Evolutionary conservation across 2,329 filamentous ascomycete genomes (phyloP), one percentile per base, ranked within the genome.

Genomic region (Fusarium odoratissimum): DNA sequence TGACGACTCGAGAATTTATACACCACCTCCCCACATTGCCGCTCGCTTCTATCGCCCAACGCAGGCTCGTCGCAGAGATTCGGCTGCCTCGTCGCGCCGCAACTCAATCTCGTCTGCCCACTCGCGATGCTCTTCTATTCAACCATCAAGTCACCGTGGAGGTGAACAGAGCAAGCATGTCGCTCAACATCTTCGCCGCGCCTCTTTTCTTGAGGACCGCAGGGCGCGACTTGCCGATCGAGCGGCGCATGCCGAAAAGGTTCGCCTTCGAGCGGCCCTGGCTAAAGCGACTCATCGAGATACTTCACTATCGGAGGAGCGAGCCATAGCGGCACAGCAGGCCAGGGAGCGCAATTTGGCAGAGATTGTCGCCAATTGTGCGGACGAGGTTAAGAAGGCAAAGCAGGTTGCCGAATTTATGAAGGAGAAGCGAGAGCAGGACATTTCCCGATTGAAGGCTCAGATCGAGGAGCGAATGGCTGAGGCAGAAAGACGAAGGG

Each of bases 321-420:
- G 92, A 56, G 92, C 93, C 7, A 83, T 95, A 65, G 93, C 93
- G 10, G 93, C 93, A 9, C 91, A 94, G 70, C 89, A 94, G 72
- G 92, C 93, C 2, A 88, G 94, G 64, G 92, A 95, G 83, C 92
- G 92, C 75, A 94, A 95, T 75, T 83, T 96, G 23, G 93, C 92
- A 13, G 93, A 95, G 80, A 95, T 95, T 46, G 92, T 93, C 8
- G 92, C 93, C 54, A 88, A 90, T 67, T 95, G 93, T 78, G 93
- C 93, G 25, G 93, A 95, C 80, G 93, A 96, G 79, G 93, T 96
- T 21, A 91, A 92, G 79, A 88, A 93, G 72, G 93, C 93, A 58
- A 95, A 95, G 84, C 91, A 92, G 56, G 87, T 95, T n/a, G 93
- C 93, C 19, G 93, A 94, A 80, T 91, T 89, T 64, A 94, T 93